Evolutionary conservation across 108 stramenopile species (phyloP).

Genomic region (Chaetoceros tenuissimus): DNA sequence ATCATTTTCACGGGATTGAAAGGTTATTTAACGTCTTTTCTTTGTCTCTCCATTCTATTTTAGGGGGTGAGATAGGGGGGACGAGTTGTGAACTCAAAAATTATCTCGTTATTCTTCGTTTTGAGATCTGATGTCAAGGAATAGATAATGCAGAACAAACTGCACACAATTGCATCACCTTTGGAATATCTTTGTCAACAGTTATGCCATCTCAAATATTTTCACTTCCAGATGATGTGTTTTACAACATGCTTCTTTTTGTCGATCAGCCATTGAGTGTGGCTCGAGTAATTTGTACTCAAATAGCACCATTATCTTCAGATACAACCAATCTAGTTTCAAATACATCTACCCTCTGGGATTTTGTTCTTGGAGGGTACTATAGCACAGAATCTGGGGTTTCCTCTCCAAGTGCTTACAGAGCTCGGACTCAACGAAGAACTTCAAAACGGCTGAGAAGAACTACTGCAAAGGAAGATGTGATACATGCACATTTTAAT

Average conservation of each 20-base stretch:
- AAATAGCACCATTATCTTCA: constrained; percentile 27
- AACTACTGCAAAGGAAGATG: constrained; percentile 22
- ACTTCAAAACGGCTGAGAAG: constrained; percentile 33
- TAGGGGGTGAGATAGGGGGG: too few relatives aligned
- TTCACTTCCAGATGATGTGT: constrained; percentile 44
- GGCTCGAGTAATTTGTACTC: constrained; percentile 31
- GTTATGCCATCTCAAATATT: too few relatives aligned
- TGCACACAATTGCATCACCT: too few relatives aligned
- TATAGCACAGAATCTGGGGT: constrained; percentile 18
- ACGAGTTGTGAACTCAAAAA: too few relatives aligned
- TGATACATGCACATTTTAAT: constrained; percentile 27
- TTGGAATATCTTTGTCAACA: too few relatives aligned
- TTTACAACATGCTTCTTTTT: constrained; percentile 30
- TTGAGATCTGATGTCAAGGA: too few relatives aligned
- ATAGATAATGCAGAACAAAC: too few relatives aligned
- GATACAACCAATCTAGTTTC: constrained; percentile 11
- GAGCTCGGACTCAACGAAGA: constrained; percentile 6
- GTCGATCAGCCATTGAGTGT: constrained; percentile 27
- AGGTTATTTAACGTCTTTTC: too few relatives aligned
- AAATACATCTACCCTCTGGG: constrained; percentile 23
- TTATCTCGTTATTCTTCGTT: too few relatives aligned
- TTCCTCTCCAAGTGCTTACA: neutral
- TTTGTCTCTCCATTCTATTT: too few relatives aligned
- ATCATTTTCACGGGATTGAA: too few relatives aligned
- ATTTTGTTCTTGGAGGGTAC: constrained; percentile 31